Percentiles rank a stretch among this genome's conserved stretches.
phyloP scores from a whole-genome alignment of 1,284 basidiomycete species.

The Ustilago hordei region DNA sequence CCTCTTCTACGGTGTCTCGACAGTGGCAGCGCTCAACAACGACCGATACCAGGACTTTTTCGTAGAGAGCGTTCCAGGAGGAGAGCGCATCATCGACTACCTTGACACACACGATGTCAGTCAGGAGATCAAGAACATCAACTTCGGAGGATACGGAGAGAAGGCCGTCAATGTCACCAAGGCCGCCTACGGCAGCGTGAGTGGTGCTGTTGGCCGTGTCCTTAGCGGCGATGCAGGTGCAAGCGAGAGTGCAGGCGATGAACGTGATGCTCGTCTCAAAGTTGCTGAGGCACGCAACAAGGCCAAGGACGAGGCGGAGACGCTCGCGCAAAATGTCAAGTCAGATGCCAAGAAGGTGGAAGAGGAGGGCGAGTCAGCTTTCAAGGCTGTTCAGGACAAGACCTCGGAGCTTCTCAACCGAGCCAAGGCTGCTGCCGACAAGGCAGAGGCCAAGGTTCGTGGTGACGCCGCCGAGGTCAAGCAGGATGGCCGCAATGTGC shows the following conservation, averaged over 20 bases:
- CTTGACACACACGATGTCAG: slow-evolving; percentile 60
- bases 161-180: slow-evolving; percentile 74
- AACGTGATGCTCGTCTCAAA: slow-evolving; percentile 46
- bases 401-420: slow-evolving; percentile 51
- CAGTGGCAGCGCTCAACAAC: slow-evolving; percentile 59
- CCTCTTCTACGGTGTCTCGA: slow-evolving; percentile 66
- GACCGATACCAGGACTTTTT: slow-evolving; percentile 78
- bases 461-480: slow-evolving; percentile 42
- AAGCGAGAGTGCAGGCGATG: slow-evolving; percentile 41
- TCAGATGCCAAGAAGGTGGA: slow-evolving; percentile 66
- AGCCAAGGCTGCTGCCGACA: slow-evolving; percentile 73
- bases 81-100: slow-evolving; percentile 74
- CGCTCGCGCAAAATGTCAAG: slow-evolving; percentile 54
- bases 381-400: slow-evolving; percentile 52
- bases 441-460: slow-evolving; percentile 59
- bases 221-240: slow-evolving; percentile 54
- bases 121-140: slow-evolving; percentile 50
- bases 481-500: slow-evolving; percentile 63
- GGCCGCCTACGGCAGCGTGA: slow-evolving; percentile 65
- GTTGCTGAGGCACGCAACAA: slow-evolving; percentile 53
- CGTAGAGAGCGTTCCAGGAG: slow-evolving; percentile 80
- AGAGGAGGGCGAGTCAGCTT: slow-evolving; percentile 64
- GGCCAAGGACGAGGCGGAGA: slow-evolving; percentile 43
- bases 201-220: slow-evolving; percentile 58
- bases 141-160: slow-evolving; percentile 72